Base-by-base conservation (phyloP, 2,329 filamentous ascomycete species). In the Stachybotrys echinatus region DNA sequence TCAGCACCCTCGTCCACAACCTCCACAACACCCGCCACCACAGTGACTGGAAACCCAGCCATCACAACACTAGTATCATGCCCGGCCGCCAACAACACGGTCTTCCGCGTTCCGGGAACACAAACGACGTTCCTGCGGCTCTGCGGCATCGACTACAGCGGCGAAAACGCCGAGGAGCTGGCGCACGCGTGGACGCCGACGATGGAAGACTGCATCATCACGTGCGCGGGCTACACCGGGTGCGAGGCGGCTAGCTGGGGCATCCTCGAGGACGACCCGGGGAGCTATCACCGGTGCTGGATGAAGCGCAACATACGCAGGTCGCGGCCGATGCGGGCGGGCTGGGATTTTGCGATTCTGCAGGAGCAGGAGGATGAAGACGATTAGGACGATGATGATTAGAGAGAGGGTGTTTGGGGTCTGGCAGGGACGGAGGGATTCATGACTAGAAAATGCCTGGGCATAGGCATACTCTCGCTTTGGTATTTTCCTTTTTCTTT, bases 201-300 rank as follows among this genome's bases (percentile, higher is more conserved):
- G 50, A 66, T 74, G 60, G 62, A 70, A 49, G 70, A 69, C 21
- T 76, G 74, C 58, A 74, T 76, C 55, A 64, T 68, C 44, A 67
- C 67, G 34, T 76, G 74, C 53, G 72, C 72, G 0, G 65, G 64
- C 5, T 68, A 65, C 10, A 45, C 56, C 3, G 64, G 61, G 18
- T 76, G 73, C 53, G 68, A 67, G 1, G 74, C 68, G 5, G 72
- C 67, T 45, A 69, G 71, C 10, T 77, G 74, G 74, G 74, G 74
- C 3, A 65, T 68, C 45, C 61, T 74, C 8, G 54, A 65, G 1
- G 69, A 70, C n/a, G 73, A 74, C 42, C 51, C 61, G 12, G 66
- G 66, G 2, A 60, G 61, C 37, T 62, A 68, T 48, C 71, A 73
- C 48, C 62, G 64, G 5, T 77, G 74, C 55, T 77, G 67, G 66